A percentile compares a stretch with the other conserved stretches of the same genome.
Evolutionary conservation across 805 yeast species (phyloP).

Genomic region (Teunomyces kruisii): DNA sequence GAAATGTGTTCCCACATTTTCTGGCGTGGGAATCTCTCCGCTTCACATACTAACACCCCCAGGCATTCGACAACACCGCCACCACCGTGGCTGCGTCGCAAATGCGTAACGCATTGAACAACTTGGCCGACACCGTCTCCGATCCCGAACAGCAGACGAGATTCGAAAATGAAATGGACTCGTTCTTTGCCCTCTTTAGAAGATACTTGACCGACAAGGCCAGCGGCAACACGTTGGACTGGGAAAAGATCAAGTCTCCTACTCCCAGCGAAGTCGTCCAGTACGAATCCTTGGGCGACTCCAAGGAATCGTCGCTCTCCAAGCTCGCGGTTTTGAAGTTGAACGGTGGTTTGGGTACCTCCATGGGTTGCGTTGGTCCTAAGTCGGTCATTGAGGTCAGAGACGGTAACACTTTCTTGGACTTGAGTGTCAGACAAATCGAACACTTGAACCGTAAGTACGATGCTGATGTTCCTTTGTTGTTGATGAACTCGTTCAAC

Average conservation of each 20-base stretch:
- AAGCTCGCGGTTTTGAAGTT: constrained; percentile 94
- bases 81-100: constrained; percentile 95
- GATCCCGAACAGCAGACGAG: constrained; percentile 48
- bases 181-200: constrained; percentile 89
- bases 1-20: too few relatives aligned
- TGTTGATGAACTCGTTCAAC: constrained; percentile 98
- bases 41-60: constrained; percentile 20
- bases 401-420: constrained; percentile 96
- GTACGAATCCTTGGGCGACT: constrained; percentile 51
- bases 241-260: constrained; percentile 97
- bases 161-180: constrained; percentile 91
- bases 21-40: too few relatives aligned
- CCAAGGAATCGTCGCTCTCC: constrained; percentile 38
- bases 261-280: constrained; percentile 84
- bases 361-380: constrained; percentile 99
- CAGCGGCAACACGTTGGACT: constrained; percentile 75
- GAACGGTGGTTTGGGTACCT: constrained; percentile 98
- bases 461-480: constrained; percentile 91
- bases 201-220: constrained; percentile 90
- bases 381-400: constrained; percentile 97
- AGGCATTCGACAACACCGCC: constrained; percentile 92
- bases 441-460: constrained; percentile 88
- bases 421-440: constrained; percentile 93
- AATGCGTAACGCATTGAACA: constrained; percentile 94
- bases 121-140: constrained; percentile 77